A percentile compares a stretch with the other conserved stretches of the same genome.
Conservation (phyloP, 2,329 filamentous ascomycete species). For the Trichoderma lentiforme region DNA sequence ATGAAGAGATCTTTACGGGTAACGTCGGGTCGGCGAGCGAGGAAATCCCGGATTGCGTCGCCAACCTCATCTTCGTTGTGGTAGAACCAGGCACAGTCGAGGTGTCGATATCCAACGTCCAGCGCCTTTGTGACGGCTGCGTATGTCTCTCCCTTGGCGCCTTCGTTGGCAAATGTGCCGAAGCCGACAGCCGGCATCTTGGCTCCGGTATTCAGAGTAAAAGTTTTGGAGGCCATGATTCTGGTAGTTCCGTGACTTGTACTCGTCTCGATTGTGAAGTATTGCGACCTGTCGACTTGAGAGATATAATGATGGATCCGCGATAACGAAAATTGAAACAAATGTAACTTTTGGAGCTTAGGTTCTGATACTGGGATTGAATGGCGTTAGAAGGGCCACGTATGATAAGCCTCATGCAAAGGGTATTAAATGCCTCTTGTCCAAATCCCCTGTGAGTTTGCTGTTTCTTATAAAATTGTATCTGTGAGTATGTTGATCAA, state of each 20-base stretch:
- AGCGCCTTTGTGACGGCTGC: conserved; percentile 67
- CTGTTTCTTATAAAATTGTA: conserved; percentile 5
- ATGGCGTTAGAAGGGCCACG: background rate
- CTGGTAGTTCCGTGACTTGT: background rate
- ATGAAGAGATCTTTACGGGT: conserved; percentile 66
- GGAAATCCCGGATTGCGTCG: conserved; percentile 54
- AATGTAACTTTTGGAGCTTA: background rate
- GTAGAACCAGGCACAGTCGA: conserved; percentile 74
- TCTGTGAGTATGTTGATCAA: background rate
- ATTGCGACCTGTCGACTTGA: background rate
- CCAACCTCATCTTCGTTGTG: conserved; percentile 72
- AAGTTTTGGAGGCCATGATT: conserved; percentile 28
- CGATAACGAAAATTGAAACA: background rate
- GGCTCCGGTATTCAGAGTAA: conserved; percentile 70
- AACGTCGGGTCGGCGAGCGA: conserved; percentile 46
- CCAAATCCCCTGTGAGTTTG: background rate
- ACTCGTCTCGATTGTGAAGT: background rate
- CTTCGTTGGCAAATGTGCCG: conserved; percentile 74
- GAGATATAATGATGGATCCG: background rate
- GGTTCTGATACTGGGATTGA: background rate
- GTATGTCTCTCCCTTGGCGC: conserved; percentile 42
- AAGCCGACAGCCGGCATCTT: conserved; percentile 75
- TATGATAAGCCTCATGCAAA: background rate
- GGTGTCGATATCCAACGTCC: conserved; percentile 67
- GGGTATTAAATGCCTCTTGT: background rate